phyloP scores from a whole-genome alignment of 2,329 filamentous ascomycete genomes.

The Ascochyta rabiei region DNA sequence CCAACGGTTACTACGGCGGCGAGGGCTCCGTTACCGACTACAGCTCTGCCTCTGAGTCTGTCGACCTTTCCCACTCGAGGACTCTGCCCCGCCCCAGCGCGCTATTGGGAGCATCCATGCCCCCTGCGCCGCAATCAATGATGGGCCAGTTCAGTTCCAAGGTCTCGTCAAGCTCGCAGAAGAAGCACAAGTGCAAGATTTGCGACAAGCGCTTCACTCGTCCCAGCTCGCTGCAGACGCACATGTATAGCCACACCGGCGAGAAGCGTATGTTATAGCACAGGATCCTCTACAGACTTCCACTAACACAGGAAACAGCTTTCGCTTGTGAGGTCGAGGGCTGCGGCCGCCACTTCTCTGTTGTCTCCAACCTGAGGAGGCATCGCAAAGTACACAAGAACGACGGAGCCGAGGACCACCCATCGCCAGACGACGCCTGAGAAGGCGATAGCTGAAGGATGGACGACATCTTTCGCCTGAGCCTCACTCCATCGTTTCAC shows the following conservation, averaged over 20 bases:
- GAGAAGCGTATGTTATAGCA: constrained; percentile 81
- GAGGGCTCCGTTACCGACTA: constrained; percentile 90
- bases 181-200: constrained; percentile 99
- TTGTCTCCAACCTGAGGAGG: constrained; percentile 91
- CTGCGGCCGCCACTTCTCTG: constrained; percentile 94
- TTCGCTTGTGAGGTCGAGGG: constrained; percentile 94
- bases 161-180: constrained; percentile 91
- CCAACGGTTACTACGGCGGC: constrained; percentile 79
- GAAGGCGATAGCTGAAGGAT: constrained; percentile 34
- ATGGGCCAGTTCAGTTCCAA: constrained; percentile 99
- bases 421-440: constrained; percentile 56
- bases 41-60: constrained; percentile 85
- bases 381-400: constrained; percentile 97
- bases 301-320: constrained; percentile 59
- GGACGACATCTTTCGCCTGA: constrained; percentile 25
- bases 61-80: constrained; percentile 78
- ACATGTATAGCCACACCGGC: constrained; percentile 98
- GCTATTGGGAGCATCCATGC: constrained; percentile 65
- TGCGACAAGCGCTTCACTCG: constrained; percentile 97
- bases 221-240: constrained; percentile 91
- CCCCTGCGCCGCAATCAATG: constrained; percentile 92
- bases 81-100: constrained; percentile 82
- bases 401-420: constrained; percentile 57
- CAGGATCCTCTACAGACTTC: not conserved
- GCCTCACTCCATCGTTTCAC: constrained; percentile 23